phyloP scores from a whole-genome alignment of 768 basidiomycete species.

The Multifurca ochricompacta region DNA sequence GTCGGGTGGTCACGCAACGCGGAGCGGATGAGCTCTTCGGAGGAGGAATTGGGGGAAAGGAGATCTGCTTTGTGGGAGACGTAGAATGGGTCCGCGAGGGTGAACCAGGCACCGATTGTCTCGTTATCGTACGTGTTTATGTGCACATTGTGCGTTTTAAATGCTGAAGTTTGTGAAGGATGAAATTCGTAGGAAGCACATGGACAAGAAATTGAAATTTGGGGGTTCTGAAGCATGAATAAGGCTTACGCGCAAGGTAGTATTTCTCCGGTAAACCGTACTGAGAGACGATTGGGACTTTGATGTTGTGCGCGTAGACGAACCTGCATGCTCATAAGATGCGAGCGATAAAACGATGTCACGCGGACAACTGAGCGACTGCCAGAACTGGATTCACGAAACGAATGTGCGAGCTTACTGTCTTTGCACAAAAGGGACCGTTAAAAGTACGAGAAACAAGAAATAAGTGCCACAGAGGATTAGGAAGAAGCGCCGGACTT shows the following conservation, averaged over 20 bases:
- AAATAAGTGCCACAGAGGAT: constrained; percentile 48
- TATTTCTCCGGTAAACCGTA: constrained; percentile 68
- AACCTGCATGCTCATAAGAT: no score
- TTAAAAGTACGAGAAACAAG: constrained; percentile 39
- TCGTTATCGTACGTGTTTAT: constrained; percentile 71
- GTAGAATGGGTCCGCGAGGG: constrained; percentile 61
- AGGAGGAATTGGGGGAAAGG: constrained; percentile 32
- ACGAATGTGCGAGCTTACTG: constrained; percentile 41
- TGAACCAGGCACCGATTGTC: constrained; percentile 79
- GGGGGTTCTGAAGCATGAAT: no score
- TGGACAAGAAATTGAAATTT: neutral
- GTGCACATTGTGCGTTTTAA: constrained; percentile 63
- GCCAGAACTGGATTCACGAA: neutral
- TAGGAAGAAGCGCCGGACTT: constrained; percentile 27
- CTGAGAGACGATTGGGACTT: constrained; percentile 52
- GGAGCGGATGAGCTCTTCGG: constrained; percentile 37
- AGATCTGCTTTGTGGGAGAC: constrained; percentile 25
- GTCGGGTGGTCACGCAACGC: constrained; percentile 60
- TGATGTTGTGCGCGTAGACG: constrained; percentile 61
- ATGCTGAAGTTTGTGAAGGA: no score
- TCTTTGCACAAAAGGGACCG: constrained; percentile 57
- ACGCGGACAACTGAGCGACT: constrained; percentile 22
- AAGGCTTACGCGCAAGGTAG: constrained; percentile 65
- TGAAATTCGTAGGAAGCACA: no score
- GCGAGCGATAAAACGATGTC: constrained; percentile 15